Conservation (phyloP, 2,329 filamentous ascomycete species). For the Cercospora sp. region DNA sequence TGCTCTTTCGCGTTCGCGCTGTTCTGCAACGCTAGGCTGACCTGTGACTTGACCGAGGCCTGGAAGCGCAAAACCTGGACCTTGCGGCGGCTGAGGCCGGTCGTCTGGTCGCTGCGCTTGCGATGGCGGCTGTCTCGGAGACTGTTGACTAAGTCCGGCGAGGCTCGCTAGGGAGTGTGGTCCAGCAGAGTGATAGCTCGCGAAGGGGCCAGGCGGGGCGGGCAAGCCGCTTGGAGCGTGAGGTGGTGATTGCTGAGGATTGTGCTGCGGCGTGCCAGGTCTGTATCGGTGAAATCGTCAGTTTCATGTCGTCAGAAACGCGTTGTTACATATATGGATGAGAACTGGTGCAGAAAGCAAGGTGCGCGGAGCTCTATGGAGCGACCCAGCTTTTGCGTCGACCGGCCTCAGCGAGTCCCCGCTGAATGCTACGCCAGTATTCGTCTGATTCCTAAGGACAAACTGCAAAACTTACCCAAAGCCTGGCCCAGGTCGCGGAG, state of each 20-base stretch:
- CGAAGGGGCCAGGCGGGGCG: slow-evolving; percentile 42
- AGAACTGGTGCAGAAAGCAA: not conserved
- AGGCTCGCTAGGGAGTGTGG: slow-evolving; percentile 49
- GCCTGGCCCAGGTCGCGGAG: slow-evolving; percentile 28
- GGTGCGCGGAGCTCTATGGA: slow-evolving; percentile 5
- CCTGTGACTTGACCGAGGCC: slow-evolving; percentile 48
- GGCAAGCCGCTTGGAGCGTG: slow-evolving; percentile 34
- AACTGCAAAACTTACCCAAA: slow-evolving; percentile 34
- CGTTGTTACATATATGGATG: not conserved
- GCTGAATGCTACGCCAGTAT: not conserved
- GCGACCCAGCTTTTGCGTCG: not conserved
- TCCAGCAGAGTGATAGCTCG: slow-evolving; percentile 44
- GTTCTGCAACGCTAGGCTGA: slow-evolving; percentile 40
- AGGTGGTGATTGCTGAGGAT: slow-evolving; percentile 38
- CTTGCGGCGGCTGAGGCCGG: slow-evolving; percentile 39
- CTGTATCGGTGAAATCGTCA: slow-evolving; percentile 9
- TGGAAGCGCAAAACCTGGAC: slow-evolving; percentile 46
- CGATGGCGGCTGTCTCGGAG: slow-evolving; percentile 42
- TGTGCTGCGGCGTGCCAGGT: slow-evolving; percentile 34
- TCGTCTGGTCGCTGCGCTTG: slow-evolving; percentile 32
- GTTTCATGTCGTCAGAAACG: not conserved
- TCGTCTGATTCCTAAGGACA: not conserved
- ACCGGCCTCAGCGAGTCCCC: not conserved
- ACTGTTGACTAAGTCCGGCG: slow-evolving; percentile 46
- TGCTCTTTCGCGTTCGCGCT: slow-evolving; percentile 50